A percentile compares a stretch with the other conserved stretches of the same genome.
Conservation (phyloP, 2,329 filamentous ascomycete genomes). For the Penicillium sp. region DNA sequence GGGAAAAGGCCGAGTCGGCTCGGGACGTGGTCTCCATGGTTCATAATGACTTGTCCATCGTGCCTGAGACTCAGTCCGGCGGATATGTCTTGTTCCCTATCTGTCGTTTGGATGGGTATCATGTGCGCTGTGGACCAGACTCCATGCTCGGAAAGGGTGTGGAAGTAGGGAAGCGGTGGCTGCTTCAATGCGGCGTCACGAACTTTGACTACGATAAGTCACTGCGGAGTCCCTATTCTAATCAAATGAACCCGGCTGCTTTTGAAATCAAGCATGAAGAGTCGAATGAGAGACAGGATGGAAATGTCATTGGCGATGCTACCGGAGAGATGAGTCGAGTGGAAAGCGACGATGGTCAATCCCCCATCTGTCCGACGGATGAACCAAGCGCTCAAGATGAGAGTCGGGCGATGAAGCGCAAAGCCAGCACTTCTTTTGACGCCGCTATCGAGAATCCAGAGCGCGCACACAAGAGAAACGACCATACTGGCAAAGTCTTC, state of each 20-base stretch:
- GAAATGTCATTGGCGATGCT: background rate
- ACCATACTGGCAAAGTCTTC: no score
- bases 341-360: background rate
- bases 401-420: no score
- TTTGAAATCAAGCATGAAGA: no score
- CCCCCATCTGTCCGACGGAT: no score
- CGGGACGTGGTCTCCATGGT: conserved; percentile 6
- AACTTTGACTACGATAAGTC: conserved; percentile 5
- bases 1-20: conserved; percentile 1
- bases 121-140: conserved; percentile 2
- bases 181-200: background rate
- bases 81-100: conserved; percentile 4
- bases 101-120: conserved; percentile 6
- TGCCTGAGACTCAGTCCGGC: conserved; percentile 2
- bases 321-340: background rate
- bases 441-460: no score
- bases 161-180: background rate
- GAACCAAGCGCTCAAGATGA: no score
- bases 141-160: background rate
- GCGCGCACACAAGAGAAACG: no score
- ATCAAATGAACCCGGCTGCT: background rate
- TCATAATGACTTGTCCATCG: conserved; percentile 2
- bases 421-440: no score
- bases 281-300: no score
- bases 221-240: background rate